Percentiles rank a stretch among this genome's conserved stretches.
phyloP scores from a whole-genome alignment of 257 asterid genomes.

The Ligustrum vulgare region DNA sequence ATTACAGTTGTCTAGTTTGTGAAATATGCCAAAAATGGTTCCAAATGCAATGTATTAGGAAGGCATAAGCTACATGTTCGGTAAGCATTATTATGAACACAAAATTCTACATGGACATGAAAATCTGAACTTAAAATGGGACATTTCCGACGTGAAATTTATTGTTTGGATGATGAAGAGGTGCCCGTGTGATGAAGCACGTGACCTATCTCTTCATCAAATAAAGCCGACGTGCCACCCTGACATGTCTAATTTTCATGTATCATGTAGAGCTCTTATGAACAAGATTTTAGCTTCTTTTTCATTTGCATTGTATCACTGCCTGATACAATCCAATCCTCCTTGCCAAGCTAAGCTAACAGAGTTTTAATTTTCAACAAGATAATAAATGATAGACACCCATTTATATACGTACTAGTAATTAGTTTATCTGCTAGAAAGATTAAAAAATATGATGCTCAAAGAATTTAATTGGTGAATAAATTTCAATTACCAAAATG shows the following conservation, averaged over 20 bases:
- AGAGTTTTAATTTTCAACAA: background rate
- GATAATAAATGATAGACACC: background rate
- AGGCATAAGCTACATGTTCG: background rate
- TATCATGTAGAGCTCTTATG: background rate
- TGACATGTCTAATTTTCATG: no score
- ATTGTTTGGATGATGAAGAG: no score
- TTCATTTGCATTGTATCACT: no score
- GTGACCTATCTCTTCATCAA: no score
- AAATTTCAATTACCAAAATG: background rate
- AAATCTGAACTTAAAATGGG: no score
- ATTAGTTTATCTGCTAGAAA: no score
- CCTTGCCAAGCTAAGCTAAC: no score
- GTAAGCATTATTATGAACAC: background rate
- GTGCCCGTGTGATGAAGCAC: no score
- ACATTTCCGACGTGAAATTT: no score
- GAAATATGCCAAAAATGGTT: background rate
- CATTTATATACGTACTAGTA: no score
- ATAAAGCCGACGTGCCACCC: no score
- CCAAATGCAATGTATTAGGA: background rate
- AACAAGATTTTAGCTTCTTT: background rate
- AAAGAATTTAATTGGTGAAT: background rate
- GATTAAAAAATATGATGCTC: background rate
- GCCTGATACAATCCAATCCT: background rate
- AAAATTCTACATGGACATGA: no score
- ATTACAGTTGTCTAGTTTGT: background rate